A percentile compares a stretch with the other conserved stretches of the same genome.
phyloP scores from a whole-genome alignment of 1,284 basidiomycete species.

The Ustilago bromivora region DNA sequence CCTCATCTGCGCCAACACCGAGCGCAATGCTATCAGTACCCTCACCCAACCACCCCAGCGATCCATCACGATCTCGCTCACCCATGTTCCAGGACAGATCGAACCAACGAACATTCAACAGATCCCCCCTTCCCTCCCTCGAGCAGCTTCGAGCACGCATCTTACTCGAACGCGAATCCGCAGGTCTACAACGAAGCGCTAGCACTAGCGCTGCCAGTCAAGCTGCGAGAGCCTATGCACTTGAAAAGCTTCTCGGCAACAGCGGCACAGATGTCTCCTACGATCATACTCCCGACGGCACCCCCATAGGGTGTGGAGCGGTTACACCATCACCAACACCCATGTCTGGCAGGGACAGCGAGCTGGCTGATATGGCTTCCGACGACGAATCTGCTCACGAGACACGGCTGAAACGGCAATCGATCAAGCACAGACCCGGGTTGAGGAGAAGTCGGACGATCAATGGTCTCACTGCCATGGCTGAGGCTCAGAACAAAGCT shows the following conservation, averaged over 20 bases:
- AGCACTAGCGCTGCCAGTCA: slow-evolving; percentile 64
- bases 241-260: slow-evolving; percentile 66
- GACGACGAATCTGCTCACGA: slow-evolving; percentile 43
- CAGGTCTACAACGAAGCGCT: slow-evolving; percentile 57
- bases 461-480: slow-evolving; percentile 59
- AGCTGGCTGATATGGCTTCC: slow-evolving; percentile 38
- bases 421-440: slow-evolving; percentile 31
- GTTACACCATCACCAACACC: slow-evolving; percentile 36
- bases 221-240: slow-evolving; percentile 65
- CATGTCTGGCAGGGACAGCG: slow-evolving; percentile 12
- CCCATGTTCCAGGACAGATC: slow-evolving; percentile 29
- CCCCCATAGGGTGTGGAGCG: slow-evolving; percentile 36
- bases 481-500: slow-evolving; percentile 56
- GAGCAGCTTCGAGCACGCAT: slow-evolving; percentile 66
- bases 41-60: slow-evolving; percentile 11
- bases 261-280: slow-evolving; percentile 51
- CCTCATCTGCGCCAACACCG: slow-evolving; percentile 4
- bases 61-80: slow-evolving; percentile 31
- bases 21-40: slow-evolving; percentile 12
- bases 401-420: slow-evolving; percentile 32
- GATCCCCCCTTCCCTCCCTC: slow-evolving; percentile 62
- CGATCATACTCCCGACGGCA: slow-evolving; percentile 50
- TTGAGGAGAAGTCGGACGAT: slow-evolving; percentile 54
- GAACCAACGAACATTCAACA: slow-evolving; percentile 34
- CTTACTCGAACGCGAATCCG: slow-evolving; percentile 58